Conservation (phyloP, 2,329 filamentous ascomycete species). For the Rhynchosporium graminicola region DNA sequence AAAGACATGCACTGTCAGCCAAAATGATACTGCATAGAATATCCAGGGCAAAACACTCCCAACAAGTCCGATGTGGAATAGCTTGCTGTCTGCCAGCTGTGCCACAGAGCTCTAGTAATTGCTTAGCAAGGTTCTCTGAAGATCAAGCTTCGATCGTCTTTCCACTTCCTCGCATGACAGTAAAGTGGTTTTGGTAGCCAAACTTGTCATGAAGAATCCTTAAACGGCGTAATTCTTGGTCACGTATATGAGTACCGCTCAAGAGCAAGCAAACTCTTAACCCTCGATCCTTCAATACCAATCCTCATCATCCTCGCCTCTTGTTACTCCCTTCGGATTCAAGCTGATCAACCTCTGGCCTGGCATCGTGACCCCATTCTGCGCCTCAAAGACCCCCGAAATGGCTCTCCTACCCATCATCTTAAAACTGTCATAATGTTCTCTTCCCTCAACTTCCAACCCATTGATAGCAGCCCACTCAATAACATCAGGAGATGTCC, state of each 20-base stretch:
- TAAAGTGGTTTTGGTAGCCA: too few relatives aligned
- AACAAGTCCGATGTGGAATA: too few relatives aligned
- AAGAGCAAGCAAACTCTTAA: neutral
- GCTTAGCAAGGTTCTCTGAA: too few relatives aligned
- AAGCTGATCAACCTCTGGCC: slow-evolving; percentile 58
- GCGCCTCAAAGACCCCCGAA: slow-evolving; percentile 59
- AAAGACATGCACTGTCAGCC: too few relatives aligned
- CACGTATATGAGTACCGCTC: neutral
- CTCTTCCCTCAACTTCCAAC: slow-evolving; percentile 24
- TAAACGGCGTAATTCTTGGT: too few relatives aligned
- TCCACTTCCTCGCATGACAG: too few relatives aligned
- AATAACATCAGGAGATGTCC: slow-evolving; percentile 49
- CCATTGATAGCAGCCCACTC: slow-evolving; percentile 60
- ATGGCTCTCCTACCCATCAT: slow-evolving; percentile 55
- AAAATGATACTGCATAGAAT: too few relatives aligned
- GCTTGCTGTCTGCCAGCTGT: too few relatives aligned
- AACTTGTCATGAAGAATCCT: neutral
- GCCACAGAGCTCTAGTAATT: too few relatives aligned
- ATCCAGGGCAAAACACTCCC: too few relatives aligned
- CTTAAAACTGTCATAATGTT: slow-evolving; percentile 54
- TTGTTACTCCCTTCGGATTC: slow-evolving; percentile 56
- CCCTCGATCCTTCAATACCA: slow-evolving; percentile 52
- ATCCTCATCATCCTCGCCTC: slow-evolving; percentile 55
- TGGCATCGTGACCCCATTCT: slow-evolving; percentile 54
- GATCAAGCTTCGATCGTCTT: too few relatives aligned